Evolutionary conservation across 192 early-diverging fungal genomes (phyloP), one percentile per base, ranked within the genome.

Genomic region (Mortierella antarctica): DNA sequence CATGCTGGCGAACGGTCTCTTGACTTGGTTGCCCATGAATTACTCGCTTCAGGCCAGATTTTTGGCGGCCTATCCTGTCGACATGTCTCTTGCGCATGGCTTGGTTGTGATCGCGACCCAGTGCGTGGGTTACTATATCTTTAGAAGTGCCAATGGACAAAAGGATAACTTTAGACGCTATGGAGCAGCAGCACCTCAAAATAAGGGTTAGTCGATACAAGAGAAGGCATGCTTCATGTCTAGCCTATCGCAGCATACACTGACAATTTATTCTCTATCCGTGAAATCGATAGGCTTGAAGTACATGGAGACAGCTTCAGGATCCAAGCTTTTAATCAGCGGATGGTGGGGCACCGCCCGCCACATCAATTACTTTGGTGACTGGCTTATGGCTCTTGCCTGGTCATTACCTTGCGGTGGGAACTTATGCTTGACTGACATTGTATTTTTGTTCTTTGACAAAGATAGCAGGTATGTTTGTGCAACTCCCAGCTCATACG

Each of bases 311-410:
- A 99, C 97, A 12, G 85, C 91, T 73, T 58, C 89, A 11, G 97
- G 97, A 58, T 92, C 90, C 63, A 89, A 86, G 62, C 87, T 99
- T 59, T 84, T 99, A 51, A 86, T 90, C 65, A 89, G 85, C 62
- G 95, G 97, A 20, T 99, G 96, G 97, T 99, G 97, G 97, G 96
- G 96, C 6, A 78, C 89, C 64, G 92, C 97, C 13, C 90, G 97
- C 48, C 95, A 99, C 57, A 93, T 98, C 77, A 99, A 99, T 82
- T 99, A 99, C 83, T 72, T 91, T 49, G 92, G 96, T 49, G 97
- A 99, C 87, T 99, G 96, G 96, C 72, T 98, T 39, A 96, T 94
- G 91, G 90, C 92, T 6, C 83, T 97, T 41, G 88, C 96, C 12
- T 96, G 95, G 93, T 97, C 94, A 73, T 73, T 99, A 55, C 92